Conservation (phyloP, 2,329 filamentous ascomycete species). For the Trichoderma lentiforme region DNA sequence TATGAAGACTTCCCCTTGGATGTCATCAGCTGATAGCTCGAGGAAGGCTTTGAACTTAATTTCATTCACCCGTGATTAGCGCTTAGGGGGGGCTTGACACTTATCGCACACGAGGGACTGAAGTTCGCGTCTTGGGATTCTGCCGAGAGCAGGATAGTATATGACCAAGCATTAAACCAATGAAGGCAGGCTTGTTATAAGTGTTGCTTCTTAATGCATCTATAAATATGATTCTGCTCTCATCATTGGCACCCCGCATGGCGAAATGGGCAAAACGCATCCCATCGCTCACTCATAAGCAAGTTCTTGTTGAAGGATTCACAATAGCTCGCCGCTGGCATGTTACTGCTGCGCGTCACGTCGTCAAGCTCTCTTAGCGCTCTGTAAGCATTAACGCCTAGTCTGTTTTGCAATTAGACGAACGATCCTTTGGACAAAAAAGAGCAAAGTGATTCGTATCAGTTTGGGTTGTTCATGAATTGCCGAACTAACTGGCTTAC, state of each 20-base stretch:
- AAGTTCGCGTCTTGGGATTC: neutral
- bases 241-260: neutral
- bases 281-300: neutral
- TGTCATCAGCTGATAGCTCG: neutral
- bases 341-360: neutral
- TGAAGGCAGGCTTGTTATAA: neutral
- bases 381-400: neutral
- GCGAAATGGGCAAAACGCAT: neutral
- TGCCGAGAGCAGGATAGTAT: neutral
- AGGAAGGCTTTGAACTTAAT: neutral
- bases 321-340: neutral
- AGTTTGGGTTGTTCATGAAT: neutral
- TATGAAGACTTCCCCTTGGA: neutral
- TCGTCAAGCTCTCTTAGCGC: neutral
- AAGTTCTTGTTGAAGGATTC: neutral
- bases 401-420: neutral
- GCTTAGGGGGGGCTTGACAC: slow-evolving; percentile 2
- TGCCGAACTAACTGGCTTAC: neutral
- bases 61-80: neutral
- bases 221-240: neutral
- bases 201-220: neutral
- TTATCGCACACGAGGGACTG: neutral
- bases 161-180: neutral
- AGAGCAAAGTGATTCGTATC: neutral
- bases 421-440: neutral